Conservation (phyloP, 2,329 filamentous ascomycete species). For the Aspergillus sp. region DNA sequence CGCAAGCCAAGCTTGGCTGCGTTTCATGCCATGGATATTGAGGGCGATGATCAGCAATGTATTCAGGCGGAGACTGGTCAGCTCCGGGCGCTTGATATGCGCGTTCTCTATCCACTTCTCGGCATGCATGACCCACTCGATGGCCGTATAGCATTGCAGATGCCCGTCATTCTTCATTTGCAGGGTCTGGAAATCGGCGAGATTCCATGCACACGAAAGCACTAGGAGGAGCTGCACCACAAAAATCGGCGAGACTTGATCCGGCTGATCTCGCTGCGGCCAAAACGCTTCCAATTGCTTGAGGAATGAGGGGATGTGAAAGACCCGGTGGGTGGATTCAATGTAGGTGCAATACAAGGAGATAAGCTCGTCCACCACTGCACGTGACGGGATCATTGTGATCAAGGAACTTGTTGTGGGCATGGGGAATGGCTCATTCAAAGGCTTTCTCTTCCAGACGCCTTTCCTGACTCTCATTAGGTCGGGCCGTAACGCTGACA, state of each 20-base stretch:
- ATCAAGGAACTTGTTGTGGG: conserved; percentile 34
- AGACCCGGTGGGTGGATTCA: conserved; percentile 42
- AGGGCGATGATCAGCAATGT: conserved; percentile 55
- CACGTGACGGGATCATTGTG: conserved; percentile 37
- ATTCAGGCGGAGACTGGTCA: conserved; percentile 53
- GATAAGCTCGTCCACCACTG: conserved; percentile 41
- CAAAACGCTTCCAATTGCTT: conserved; percentile 41
- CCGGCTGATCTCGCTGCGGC: conserved; percentile 28
- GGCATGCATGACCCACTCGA: conserved; percentile 83
- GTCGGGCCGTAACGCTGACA: conserved; percentile 37
- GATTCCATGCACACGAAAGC: conserved; percentile 42
- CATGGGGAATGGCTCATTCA: conserved; percentile 32
- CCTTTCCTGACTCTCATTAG: conserved; percentile 36
- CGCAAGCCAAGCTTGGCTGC: conserved; percentile 57
- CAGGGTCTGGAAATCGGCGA: conserved; percentile 32
- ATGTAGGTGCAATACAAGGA: conserved; percentile 42
- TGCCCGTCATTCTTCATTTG: conserved; percentile 30
- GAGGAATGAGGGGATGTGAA: conserved; percentile 45
- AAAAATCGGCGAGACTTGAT: conserved; percentile 33
- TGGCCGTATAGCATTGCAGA: conserved; percentile 34
- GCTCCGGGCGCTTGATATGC: conserved; percentile 56
- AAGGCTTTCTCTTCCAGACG: conserved; percentile 31
- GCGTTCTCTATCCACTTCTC: conserved; percentile 85
- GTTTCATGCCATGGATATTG: conserved; percentile 53
- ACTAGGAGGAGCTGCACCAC: conserved; percentile 41